A percentile compares a stretch with the other conserved stretches of the same genome.
Conservation (phyloP, 345 rosid genomes). For the Psidium guajava region DNA sequence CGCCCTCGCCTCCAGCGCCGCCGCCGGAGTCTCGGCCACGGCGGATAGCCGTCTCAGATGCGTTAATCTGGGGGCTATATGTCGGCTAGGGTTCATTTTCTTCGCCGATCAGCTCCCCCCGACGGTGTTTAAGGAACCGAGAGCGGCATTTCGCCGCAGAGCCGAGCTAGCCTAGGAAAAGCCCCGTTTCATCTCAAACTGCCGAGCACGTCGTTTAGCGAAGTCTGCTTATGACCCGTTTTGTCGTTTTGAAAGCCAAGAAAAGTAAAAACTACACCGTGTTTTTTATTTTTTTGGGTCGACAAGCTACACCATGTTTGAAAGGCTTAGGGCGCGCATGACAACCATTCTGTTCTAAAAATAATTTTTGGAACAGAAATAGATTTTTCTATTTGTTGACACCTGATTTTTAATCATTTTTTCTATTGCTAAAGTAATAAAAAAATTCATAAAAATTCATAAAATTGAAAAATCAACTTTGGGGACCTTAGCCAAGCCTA, state of each 20-base stretch:
- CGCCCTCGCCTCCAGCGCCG: not conserved
- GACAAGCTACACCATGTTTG: no score
- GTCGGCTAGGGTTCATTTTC: slow-evolving; percentile 11
- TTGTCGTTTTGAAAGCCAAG: not conserved
- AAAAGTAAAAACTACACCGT: no score
- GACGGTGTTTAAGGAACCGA: not conserved
- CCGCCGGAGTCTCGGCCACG: slow-evolving; percentile 5
- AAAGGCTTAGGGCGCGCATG: no score
- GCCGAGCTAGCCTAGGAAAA: not conserved
- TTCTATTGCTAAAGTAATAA: no score
- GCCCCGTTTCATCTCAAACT: not conserved
- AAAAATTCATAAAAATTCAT: no score
- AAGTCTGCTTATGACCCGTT: not conserved
- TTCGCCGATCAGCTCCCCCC: not conserved
- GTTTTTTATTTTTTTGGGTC: no score
- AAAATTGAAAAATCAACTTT: no score
- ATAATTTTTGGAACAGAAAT: no score
- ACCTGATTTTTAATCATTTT: no score
- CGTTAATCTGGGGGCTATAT: slow-evolving; percentile 9
- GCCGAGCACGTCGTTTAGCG: not conserved
- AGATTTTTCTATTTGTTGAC: no score
- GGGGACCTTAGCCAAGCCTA: no score
- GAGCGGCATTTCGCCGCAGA: not conserved
- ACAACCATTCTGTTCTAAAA: no score
- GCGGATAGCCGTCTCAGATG: slow-evolving; percentile 16